Evolutionary conservation across 345 rosid species (phyloP).

Genomic region (Arabis alpina): DNA sequence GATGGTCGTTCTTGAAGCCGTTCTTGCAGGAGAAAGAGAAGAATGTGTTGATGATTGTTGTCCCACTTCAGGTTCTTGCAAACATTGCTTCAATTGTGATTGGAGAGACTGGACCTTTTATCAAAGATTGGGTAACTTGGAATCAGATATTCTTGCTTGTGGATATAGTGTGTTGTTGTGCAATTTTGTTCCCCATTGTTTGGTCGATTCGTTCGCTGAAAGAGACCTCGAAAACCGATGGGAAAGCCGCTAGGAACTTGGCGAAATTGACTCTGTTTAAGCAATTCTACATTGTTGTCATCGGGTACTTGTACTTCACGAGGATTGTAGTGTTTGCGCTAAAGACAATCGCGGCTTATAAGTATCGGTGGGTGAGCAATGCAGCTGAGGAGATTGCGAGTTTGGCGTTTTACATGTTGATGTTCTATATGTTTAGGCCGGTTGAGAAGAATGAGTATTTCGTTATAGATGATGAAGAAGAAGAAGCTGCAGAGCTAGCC

Average conservation of each 20-base stretch:
- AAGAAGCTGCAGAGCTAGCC: constrained; percentile 82
- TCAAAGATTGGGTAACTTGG: constrained; percentile 93
- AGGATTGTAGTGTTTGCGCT: constrained; percentile 89
- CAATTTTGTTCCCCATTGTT: constrained; percentile 89
- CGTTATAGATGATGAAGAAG: constrained; percentile 81
- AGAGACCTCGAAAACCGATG: constrained; percentile 92
- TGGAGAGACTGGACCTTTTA: constrained; percentile 91
- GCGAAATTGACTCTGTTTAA: constrained; percentile 85
- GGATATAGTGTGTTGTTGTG: constrained; percentile 90
- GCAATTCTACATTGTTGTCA: constrained; percentile 88
- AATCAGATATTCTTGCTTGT: constrained; percentile 87
- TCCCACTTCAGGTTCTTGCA: constrained; percentile 93
- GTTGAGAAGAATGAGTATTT: constrained; percentile 92
- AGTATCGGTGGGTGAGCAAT: constrained; percentile 91
- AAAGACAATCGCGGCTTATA: constrained; percentile 81
- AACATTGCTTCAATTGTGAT: constrained; percentile 85
- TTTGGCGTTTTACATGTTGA: constrained; percentile 66
- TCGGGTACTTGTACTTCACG: constrained; percentile 92
- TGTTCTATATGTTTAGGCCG: constrained; percentile 95
- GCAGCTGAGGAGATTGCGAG: constrained; percentile 89
- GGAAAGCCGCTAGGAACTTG: constrained; percentile 92
- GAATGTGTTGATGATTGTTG: constrained; percentile 95
- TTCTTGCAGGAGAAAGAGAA: constrained; percentile 94
- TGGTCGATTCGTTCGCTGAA: constrained; percentile 90
- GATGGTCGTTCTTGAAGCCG: constrained; percentile 96